These are phyloP conservation scores for Favolaschia claudopus DNA, from an alignment of 768 basidiomycete genomes.

Conservation along the genomic window DNA sequence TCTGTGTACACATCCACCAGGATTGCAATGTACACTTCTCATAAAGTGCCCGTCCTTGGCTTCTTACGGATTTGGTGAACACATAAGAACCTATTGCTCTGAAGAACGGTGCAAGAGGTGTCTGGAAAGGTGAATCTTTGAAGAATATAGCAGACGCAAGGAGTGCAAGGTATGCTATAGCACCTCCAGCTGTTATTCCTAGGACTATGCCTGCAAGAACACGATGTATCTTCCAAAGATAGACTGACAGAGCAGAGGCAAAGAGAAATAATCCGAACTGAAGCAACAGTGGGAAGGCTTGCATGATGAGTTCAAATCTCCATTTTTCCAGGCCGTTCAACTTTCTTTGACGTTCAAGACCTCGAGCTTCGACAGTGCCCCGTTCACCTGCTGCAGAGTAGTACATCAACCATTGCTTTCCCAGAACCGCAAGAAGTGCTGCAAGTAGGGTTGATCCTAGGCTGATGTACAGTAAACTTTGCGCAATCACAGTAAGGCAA, in stretches of 20 bases:
- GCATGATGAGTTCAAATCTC: too few species aligned
- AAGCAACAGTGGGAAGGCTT: not conserved
- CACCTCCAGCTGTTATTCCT: not conserved
- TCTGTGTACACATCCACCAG: too few species aligned
- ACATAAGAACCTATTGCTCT: too few species aligned
- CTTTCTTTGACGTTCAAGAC: not conserved
- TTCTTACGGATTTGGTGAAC: too few species aligned
- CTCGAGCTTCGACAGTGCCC: not conserved
- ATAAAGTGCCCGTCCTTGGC: too few species aligned
- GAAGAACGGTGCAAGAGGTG: not conserved
- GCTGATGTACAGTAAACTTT: too few species aligned
- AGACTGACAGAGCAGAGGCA: not conserved
- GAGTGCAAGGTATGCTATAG: not conserved
- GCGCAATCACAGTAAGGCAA: too few species aligned
- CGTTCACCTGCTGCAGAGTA: not conserved
- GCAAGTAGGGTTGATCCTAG: too few species aligned
- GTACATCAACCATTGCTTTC: constrained; percentile 2
- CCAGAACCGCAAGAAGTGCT: too few species aligned
- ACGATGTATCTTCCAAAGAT: not conserved
- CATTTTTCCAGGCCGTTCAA: not conserved
- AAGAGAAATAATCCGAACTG: not conserved
- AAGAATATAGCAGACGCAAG: not conserved
- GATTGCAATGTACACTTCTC: too few species aligned
- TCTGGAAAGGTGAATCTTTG: not conserved
- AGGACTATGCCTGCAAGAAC: not conserved